Evolutionary conservation across 192 early-diverging fungal genomes (phyloP), one percentile per base, ranked within the genome.

Genomic region (Coemansia sp.): DNA sequence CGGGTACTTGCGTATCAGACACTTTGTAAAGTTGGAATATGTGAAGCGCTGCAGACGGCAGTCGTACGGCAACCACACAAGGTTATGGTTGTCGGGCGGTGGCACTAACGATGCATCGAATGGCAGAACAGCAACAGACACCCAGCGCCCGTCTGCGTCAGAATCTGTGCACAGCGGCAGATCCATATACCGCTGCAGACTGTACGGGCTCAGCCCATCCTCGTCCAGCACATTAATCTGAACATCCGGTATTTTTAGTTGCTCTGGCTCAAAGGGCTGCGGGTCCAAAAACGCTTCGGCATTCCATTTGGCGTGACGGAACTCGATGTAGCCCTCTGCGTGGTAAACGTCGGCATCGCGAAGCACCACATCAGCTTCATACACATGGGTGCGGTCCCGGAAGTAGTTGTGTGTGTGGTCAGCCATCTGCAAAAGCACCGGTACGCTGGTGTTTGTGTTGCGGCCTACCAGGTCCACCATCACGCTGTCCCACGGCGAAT

Each of bases 51-150:
- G 74, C 31, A 77, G 63, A 2, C 82, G 73, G 51, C 84, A 85
- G 0, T 54, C 55, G 57, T 81, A 83, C 9, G 84, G 84, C 22
- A 82, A 71, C 84, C 84, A 85, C 17, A 81, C 73, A 21, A 63
- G 65, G 26, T 61, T 43, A 21, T 73, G 74, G 38, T 70, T 67
- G 51, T 74, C 75, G 0, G 80, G 14, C 10, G 62, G 64, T 23
- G 64, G 65, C 12, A 70, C 45, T 19, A 49, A n/a, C 2, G 48
- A n/a, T 14, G 35, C 17, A 35, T 54, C 22, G 11, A 64, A 63
- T 17, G 65, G 68, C 61, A 75, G 39, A 6, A 37, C 16, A 26
- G 38, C 48, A 22, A 37, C 57, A 26, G 57, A 29, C 4, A 85
- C 38, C 84, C 84, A 85, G 7, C 84, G 82, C 5, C 84, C 84